Conservation (phyloP, 2,329 filamentous ascomycete genomes). For the Fusarium sp. region DNA sequence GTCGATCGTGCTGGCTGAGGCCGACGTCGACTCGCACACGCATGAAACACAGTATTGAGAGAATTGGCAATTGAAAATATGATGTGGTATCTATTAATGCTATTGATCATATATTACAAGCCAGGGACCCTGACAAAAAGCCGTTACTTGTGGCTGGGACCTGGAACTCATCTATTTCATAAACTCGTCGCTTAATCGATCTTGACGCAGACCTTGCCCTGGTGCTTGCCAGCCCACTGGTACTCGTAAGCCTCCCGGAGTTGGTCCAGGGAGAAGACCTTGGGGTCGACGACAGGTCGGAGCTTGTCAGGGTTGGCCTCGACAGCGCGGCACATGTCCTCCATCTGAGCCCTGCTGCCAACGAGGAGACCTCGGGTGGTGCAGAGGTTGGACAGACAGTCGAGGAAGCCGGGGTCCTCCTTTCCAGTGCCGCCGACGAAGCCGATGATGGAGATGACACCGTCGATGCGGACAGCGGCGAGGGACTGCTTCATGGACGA, state of each 20-base stretch:
- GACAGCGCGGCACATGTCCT: slow-evolving; percentile 63
- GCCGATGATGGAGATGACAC: slow-evolving; percentile 57
- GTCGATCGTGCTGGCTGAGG: not conserved
- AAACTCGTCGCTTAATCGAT: slow-evolving; percentile 42
- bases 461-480: slow-evolving; percentile 58
- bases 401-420: slow-evolving; percentile 50
- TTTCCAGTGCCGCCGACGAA: slow-evolving; percentile 48
- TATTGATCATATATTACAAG: slow-evolving; percentile 7
- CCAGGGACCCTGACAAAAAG: not conserved
- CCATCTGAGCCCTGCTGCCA: slow-evolving; percentile 60
- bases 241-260: slow-evolving; percentile 58
- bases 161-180: not conserved
- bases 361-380: slow-evolving; percentile 60
- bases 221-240: slow-evolving; percentile 52
- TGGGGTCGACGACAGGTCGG: slow-evolving; percentile 60
- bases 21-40: not conserved
- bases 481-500: slow-evolving; percentile 58
- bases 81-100: slow-evolving; percentile 26
- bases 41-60: not conserved
- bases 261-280: slow-evolving; percentile 58
- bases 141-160: not conserved
- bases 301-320: slow-evolving; percentile 58
- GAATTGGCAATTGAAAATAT: not conserved
- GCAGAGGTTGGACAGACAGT: slow-evolving; percentile 49
- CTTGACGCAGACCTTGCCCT: slow-evolving; percentile 54